A percentile compares a stretch with the other conserved stretches of the same genome.
These are phyloP conservation scores for Hypoxylon fragiforme DNA, from an alignment of 495 filamentous ascomycete species.

Conservation along the genomic window DNA sequence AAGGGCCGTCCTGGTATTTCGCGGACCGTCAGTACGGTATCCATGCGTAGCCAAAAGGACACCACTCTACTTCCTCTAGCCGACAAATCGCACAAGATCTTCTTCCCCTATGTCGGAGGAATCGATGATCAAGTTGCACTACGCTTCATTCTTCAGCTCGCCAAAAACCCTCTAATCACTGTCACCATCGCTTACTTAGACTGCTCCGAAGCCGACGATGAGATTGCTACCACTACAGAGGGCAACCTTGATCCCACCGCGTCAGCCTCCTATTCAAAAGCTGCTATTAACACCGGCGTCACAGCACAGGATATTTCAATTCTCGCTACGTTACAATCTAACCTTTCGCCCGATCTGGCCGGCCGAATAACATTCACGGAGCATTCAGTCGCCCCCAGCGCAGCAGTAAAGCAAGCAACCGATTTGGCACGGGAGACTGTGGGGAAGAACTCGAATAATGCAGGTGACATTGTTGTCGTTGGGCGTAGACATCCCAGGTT, in stretches of 20 bases:
- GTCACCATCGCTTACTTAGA: conserved; percentile 66
- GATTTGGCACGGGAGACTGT: conserved; percentile 62
- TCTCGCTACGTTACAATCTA: conserved; percentile 64
- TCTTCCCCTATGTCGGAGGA: conserved; percentile 86
- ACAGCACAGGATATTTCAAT: conserved; percentile 61
- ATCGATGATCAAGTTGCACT: conserved; percentile 82
- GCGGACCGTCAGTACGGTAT: conserved; percentile 60
- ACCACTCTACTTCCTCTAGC: conserved; percentile 50
- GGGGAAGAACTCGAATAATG: conserved; percentile 63
- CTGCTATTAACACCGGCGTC: conserved; percentile 38
- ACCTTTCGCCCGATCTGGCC: conserved; percentile 59
- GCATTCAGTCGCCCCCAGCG: conserved; percentile 32
- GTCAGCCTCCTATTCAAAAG: conserved; percentile 23
- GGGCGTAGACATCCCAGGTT: conserved; percentile 57
- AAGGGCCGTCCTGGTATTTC: conserved; percentile 42
- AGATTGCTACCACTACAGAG: conserved; percentile 35
- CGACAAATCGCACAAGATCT: conserved; percentile 80
- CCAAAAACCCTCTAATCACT: conserved; percentile 74
- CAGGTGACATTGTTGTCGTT: conserved; percentile 77
- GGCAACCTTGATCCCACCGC: conserved; percentile 34
- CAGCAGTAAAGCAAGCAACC: conserved; percentile 32
- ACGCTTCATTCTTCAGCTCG: conserved; percentile 78
- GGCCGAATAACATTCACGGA: conserved; percentile 64
- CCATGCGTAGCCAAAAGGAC: conserved; percentile 58
- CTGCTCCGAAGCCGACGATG: conserved; percentile 36